These are phyloP conservation scores for Blastomyces gilchristii DNA, from an alignment of 2,329 filamentous ascomycete genomes.

Conservation along the genomic window DNA sequence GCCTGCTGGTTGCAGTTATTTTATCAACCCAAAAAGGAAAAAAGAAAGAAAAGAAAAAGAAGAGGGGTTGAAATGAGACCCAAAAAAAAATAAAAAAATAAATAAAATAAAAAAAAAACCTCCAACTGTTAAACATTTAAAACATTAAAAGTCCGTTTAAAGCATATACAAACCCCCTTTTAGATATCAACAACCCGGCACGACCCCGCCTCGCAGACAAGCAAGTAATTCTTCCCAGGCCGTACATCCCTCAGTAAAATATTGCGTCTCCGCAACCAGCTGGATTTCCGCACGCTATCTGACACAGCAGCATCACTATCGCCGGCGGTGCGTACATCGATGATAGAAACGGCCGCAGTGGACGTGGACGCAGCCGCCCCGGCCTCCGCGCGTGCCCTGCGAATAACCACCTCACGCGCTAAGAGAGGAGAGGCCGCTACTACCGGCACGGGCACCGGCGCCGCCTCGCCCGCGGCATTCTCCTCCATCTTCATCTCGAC, in stretches of 20 bases:
- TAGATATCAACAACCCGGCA: slow-evolving; percentile 30
- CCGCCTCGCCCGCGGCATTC: slow-evolving; percentile 13
- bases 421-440: slow-evolving; percentile 15
- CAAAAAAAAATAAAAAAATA: no score
- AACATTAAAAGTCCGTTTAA: background rate
- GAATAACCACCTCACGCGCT: slow-evolving; percentile 23
- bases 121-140: background rate
- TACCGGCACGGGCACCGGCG: slow-evolving; percentile 17
- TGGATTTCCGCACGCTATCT: slow-evolving; percentile 27
- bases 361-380: slow-evolving; percentile 26
- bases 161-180: background rate
- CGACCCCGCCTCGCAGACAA: slow-evolving; percentile 30
- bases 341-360: slow-evolving; percentile 25
- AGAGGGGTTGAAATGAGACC: no score
- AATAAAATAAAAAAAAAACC: background rate
- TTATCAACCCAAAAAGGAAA: no score
- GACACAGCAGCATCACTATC: slow-evolving; percentile 22
- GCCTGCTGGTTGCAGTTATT: no score
- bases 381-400: slow-evolving; percentile 27
- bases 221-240: slow-evolving; percentile 29
- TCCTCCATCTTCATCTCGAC: slow-evolving; percentile 13
- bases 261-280: slow-evolving; percentile 32
- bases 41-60: no score
- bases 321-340: slow-evolving; percentile 23
- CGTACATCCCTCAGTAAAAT: slow-evolving; percentile 29